Evolutionary conservation across 1,284 basidiomycete genomes (phyloP).

Genomic region (Cryptococcus floricola): DNA sequence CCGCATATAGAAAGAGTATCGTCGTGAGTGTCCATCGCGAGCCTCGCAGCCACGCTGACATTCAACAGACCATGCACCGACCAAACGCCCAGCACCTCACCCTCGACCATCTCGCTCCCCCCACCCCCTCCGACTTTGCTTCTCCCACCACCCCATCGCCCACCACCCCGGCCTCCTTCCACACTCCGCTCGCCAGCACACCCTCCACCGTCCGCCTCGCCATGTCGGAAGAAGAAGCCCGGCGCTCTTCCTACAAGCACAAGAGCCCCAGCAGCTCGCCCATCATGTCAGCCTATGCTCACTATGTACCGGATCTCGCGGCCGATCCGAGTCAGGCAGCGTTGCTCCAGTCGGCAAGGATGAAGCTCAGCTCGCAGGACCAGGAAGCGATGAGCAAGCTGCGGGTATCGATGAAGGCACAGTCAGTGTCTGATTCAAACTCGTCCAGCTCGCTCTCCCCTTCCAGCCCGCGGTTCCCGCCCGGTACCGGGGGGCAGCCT

Average conservation of each 20-base stretch:
- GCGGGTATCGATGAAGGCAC: conserved; percentile 31
- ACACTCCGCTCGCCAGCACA: background rate
- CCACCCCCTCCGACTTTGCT: background rate
- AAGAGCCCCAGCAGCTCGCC: background rate
- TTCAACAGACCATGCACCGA: background rate
- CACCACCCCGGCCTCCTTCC: background rate
- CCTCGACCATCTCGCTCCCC: background rate
- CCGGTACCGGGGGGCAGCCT: background rate
- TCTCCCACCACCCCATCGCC: conserved; percentile 1
- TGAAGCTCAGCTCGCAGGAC: conserved; percentile 31
- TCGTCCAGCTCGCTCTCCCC: conserved; percentile 19
- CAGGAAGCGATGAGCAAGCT: conserved; percentile 39
- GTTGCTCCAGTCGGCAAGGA: conserved; percentile 27
- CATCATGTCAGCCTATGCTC: background rate
- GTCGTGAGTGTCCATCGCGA: too few species aligned
- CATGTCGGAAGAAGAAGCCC: background rate
- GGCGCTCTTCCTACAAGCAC: background rate
- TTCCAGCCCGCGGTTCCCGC: conserved; percentile 14
- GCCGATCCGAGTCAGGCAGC: conserved; percentile 10
- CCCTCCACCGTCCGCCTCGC: background rate
- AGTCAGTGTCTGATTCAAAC: conserved; percentile 9
- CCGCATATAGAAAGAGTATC: too few species aligned
- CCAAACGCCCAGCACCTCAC: conserved; percentile 1
- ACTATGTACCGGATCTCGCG: background rate
- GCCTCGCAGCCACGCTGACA: too few species aligned